Evolutionary conservation across 352 stramenopile genomes (phyloP).

Genomic region (Globisporangium uncinulatum): DNA sequence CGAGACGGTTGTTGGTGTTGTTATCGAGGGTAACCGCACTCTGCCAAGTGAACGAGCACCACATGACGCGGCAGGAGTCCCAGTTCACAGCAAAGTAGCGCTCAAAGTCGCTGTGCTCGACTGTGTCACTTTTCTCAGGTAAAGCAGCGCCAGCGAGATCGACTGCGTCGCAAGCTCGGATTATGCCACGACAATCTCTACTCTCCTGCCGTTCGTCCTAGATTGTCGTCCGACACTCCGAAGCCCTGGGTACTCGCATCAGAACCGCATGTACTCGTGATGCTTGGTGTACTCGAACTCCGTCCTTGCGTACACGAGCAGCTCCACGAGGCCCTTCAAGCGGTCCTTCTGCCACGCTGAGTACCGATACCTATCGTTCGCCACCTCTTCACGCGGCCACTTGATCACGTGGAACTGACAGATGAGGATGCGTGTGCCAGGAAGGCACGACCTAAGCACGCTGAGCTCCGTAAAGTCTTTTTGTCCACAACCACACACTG

Average conservation of each 20-base stretch:
- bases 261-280: slow-evolving; percentile 8
- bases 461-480: slow-evolving; percentile 22
- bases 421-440: slow-evolving; percentile 9
- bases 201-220: background rate
- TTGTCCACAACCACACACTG: slow-evolving; percentile 16
- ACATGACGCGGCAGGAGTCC: slow-evolving; percentile 13
- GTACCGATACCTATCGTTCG: slow-evolving; percentile 10
- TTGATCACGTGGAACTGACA: slow-evolving; percentile 26
- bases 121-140: background rate
- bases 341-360: slow-evolving; percentile 16
- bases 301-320: slow-evolving; percentile 15
- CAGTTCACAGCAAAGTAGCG: slow-evolving; percentile 22
- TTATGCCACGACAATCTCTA: background rate
- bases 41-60: slow-evolving; percentile 13
- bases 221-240: background rate
- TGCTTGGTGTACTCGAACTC: slow-evolving; percentile 7
- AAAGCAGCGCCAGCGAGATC: background rate
- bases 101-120: slow-evolving; percentile 7
- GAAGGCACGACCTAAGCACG: slow-evolving; percentile 11
- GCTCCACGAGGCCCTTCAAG: slow-evolving; percentile 6
- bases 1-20: slow-evolving; percentile 25
- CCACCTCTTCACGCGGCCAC: slow-evolving; percentile 11
- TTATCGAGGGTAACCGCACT: slow-evolving; percentile 15
- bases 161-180: background rate
- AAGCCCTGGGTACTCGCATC: background rate